Conservation (phyloP, 441 rosid genomes). For the Pelargonium cotyledonis region DNA sequence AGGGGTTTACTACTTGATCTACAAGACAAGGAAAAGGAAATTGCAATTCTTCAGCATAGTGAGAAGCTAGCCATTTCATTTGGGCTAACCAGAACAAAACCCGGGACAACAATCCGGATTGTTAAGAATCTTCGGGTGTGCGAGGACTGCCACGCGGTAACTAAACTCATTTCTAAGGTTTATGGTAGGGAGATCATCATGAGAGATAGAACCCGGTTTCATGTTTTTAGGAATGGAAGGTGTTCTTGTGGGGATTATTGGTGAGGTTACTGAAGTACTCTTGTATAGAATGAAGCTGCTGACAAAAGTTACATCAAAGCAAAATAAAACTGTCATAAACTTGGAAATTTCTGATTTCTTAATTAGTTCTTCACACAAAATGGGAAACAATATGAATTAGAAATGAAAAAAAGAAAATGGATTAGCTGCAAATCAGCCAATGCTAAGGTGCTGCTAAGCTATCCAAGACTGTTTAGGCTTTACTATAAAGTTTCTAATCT, state of each 20-base stretch:
- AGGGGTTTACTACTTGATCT: not conserved
- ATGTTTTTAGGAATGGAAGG: not conserved
- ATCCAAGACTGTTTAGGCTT: too few species aligned
- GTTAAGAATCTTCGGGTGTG: not conserved
- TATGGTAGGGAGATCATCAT: not conserved
- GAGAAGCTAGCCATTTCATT: not conserved
- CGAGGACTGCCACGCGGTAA: not conserved
- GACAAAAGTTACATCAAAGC: too few species aligned
- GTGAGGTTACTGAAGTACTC: not conserved
- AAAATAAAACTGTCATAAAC: too few species aligned
- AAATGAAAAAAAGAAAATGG: too few species aligned
- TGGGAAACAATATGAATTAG: too few species aligned
- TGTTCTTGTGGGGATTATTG: not conserved
- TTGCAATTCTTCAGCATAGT: not conserved
- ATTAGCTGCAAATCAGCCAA: too few species aligned
- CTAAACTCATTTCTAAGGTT: constrained; percentile 4
- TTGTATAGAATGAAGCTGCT: too few species aligned
- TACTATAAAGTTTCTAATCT: too few species aligned
- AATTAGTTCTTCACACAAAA: too few species aligned
- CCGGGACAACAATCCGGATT: not conserved
- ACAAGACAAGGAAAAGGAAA: not conserved
- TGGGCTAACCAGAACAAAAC: not conserved
- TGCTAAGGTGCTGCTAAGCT: too few species aligned
- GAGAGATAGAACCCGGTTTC: not conserved
- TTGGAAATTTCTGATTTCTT: too few species aligned